These are phyloP conservation scores for Earliella scabrosa DNA, from an alignment of 1,284 basidiomycete species.

Conservation along the genomic window DNA sequence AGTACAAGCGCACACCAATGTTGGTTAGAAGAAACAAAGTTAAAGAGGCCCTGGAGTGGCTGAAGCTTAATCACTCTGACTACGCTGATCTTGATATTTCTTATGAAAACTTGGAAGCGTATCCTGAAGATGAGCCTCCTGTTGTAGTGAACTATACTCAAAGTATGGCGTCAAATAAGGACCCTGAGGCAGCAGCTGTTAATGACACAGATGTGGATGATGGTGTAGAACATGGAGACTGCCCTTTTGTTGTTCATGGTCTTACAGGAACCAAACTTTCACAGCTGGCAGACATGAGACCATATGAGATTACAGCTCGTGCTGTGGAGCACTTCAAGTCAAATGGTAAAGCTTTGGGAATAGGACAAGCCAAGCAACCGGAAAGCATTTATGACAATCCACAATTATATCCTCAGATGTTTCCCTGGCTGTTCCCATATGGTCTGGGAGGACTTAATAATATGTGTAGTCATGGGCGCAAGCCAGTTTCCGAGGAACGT, in stretches of 20 bases:
- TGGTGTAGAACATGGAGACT: conserved; percentile 35
- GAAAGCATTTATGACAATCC: no score
- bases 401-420: no score
- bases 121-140: no score
- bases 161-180: no score
- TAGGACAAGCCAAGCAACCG: no score
- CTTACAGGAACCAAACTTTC: conserved; percentile 34
- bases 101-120: conserved; percentile 35
- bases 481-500: no score
- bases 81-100: conserved; percentile 43
- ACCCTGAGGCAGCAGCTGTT: no score
- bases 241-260: conserved; percentile 42
- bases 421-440: no score
- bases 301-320: conserved; percentile 8
- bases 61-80: conserved; percentile 38
- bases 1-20: conserved; percentile 40
- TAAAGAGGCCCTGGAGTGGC: no score
- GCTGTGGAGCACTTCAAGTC: conserved; percentile 27
- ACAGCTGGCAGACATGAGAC: conserved; percentile 1
- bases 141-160: no score
- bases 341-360: conserved; percentile 21
- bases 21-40: conserved; percentile 38
- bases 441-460: no score
- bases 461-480: no score
- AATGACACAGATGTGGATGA: conserved; percentile 37